phyloP scores from a whole-genome alignment of 257 asterid genomes.

The Solanum piurae region DNA sequence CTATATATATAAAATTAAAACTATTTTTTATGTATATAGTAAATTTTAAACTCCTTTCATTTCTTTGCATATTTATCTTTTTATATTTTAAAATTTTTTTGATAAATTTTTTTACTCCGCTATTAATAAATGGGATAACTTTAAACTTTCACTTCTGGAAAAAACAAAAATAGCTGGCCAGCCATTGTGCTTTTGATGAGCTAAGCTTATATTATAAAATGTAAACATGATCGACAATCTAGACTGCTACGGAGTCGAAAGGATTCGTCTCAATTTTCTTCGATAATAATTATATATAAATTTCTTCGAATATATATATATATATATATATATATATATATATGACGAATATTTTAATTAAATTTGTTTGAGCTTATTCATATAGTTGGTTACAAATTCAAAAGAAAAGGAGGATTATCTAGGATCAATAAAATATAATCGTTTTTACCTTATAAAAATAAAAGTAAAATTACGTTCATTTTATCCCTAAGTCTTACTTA shows the following conservation, averaged over 20 bases:
- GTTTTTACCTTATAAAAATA: too few species aligned
- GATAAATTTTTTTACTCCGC: neutral
- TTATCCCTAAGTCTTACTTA: neutral
- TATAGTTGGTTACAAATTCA: too few species aligned
- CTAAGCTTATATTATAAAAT: neutral
- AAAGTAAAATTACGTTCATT: too few species aligned
- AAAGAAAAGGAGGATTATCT: neutral
- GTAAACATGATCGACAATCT: too few species aligned
- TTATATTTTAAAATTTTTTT: too few species aligned
- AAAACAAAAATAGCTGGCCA: neutral
- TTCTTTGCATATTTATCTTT: neutral
- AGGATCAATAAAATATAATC: too few species aligned
- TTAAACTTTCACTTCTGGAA: neutral
- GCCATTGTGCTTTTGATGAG: neutral
- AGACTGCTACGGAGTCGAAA: neutral
- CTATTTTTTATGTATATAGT: neutral
- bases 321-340: too few species aligned
- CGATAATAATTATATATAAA: too few species aligned
- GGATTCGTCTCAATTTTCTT: neutral
- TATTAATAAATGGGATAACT: neutral
- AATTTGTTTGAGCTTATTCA: neutral
- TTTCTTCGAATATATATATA: too few species aligned
- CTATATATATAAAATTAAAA: neutral
- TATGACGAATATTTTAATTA: too few species aligned
- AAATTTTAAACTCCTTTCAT: neutral